Evolutionary conservation across 768 basidiomycete species (phyloP), one percentile per base, ranked within the genome.

Genomic region (Auriscalpium microsporum): DNA sequence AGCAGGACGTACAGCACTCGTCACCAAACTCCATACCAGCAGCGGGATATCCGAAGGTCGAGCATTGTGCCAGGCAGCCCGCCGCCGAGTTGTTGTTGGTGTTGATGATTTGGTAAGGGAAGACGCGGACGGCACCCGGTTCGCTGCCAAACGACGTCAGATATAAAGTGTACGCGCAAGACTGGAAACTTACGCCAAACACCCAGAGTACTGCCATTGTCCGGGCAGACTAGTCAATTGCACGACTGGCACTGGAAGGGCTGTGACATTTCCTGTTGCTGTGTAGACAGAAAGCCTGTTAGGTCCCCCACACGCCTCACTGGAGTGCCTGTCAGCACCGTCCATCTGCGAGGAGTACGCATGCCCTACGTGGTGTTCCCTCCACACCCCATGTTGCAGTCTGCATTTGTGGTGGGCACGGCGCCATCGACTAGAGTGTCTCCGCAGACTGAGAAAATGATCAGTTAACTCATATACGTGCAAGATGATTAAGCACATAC

Each of bases 351-450:
- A 28, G 28, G 28, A 28, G 28, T 28, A 28, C 1, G 7, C 5
- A 28, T 10, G 0, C 66, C 83, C 62, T 59, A 86, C 87, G 78
- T 73, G 10, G 79, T 40, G 56, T 82, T 84, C 21, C 89, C 92
- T 16, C 76, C 76, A 58, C 92, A 94, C 0, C 74, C 75, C 85
- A 86, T 88, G 65, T 78, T 80, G 64, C 92, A 94, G 37, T 75
- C 75, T 3, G 71, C 67, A 1, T 77, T 76, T 1, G 72, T 58
- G 0, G 76, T 78, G 14, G 62, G 48, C 1, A 75, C 78, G 1
- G 86, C 88, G 10, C 84, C 85, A 34, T 79, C 74, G 11, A 82
- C 71, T 48, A 91, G 71, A 10, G 73, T 69, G 63, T 89, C 75
- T 3, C 87, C 88, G 60, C 91, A 94, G 70, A 82, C 86, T 87